phyloP scores from a whole-genome alignment of 768 basidiomycete genomes.

The Russula sp. region DNA sequence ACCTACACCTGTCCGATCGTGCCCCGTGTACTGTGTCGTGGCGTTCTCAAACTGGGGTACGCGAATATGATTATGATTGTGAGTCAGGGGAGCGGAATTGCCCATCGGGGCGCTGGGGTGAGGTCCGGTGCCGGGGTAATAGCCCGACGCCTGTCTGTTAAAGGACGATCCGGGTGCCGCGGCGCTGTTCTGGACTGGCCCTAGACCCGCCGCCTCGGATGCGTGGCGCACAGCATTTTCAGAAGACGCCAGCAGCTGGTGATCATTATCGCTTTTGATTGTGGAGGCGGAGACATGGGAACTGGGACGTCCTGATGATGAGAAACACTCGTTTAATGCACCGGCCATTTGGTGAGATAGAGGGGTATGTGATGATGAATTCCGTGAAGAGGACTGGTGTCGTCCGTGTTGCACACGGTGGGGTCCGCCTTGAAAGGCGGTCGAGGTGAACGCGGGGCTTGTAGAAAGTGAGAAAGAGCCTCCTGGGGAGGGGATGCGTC shows the following conservation, averaged over 20 bases:
- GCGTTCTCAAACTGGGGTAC: constrained; percentile 13
- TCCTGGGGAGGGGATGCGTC: constrained; percentile 24
- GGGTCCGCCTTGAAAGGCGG: constrained; percentile 12
- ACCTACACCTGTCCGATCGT: constrained; percentile 27
- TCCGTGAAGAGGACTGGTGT: constrained; percentile 9
- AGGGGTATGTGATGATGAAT: constrained; percentile 1
- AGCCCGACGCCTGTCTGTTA: constrained; percentile 14
- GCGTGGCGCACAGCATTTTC: constrained; percentile 20
- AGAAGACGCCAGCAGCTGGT: constrained; percentile 24
- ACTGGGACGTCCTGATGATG: constrained; percentile 4
- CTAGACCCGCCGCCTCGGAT: constrained; percentile 23
- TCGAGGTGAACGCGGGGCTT: constrained; percentile 15
- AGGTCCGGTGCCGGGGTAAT: constrained; percentile 20
- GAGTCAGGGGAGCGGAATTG: constrained; percentile 10
- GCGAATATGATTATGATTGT: constrained; percentile 1
- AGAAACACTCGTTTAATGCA: constrained; percentile 7
- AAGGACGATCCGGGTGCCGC: constrained; percentile 23
- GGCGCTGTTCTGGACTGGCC: constrained; percentile 25
- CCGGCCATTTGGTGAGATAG: neutral
- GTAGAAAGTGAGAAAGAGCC: constrained; percentile 22
- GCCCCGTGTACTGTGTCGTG: constrained; percentile 20
- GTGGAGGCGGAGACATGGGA: neutral
- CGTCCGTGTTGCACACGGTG: constrained; percentile 16
- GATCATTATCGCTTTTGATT: constrained; percentile 18
- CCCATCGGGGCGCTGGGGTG: constrained; percentile 20